Evolutionary conservation across 768 basidiomycete species (phyloP).

Genomic region (Termitomyces titanicus): DNA sequence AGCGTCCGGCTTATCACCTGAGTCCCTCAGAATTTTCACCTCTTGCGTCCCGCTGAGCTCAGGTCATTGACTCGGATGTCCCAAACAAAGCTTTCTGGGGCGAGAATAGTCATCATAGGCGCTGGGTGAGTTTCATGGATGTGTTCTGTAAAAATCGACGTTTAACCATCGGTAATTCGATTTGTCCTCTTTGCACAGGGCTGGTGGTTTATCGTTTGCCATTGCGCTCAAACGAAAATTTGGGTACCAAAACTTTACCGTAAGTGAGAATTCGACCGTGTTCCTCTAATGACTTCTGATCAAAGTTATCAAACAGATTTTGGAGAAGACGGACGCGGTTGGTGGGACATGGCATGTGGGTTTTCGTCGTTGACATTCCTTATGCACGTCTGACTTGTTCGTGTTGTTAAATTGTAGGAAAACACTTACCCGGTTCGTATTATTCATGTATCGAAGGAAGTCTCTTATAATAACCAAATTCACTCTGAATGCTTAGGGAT

Average conservation of each 20-base stretch:
- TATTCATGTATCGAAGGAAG: not conserved
- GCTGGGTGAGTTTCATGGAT: conserved; percentile 24
- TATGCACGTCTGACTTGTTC: not conserved
- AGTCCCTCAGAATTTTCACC: not conserved
- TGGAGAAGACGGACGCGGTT: conserved; percentile 39
- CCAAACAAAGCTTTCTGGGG: not conserved
- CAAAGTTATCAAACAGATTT: conserved; percentile 31
- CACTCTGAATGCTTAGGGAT: conserved; percentile 25
- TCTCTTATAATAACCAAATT: not conserved
- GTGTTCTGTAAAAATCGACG: no score
- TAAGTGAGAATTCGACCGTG: conserved; percentile 16
- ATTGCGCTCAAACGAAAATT: conserved; percentile 37
- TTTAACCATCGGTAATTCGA: not conserved
- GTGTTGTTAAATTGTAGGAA: conserved; percentile 20
- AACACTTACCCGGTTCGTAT: conserved; percentile 31
- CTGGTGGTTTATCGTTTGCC: conserved; percentile 39
- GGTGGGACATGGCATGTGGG: conserved; percentile 54
- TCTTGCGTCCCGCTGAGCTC: not conserved
- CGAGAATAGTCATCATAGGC: conserved; percentile 29
- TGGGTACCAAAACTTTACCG: conserved; percentile 37
- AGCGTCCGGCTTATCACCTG: no score
- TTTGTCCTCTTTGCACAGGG: conserved; percentile 19
- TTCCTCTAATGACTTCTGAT: not conserved
- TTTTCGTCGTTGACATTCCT: not conserved
- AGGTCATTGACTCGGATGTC: not conserved